Percentiles rank a stretch among this genome's conserved stretches.
Evolutionary conservation across 2,329 filamentous ascomycete genomes (phyloP).

Genomic region (Berkeleyomyces rouxiae): DNA sequence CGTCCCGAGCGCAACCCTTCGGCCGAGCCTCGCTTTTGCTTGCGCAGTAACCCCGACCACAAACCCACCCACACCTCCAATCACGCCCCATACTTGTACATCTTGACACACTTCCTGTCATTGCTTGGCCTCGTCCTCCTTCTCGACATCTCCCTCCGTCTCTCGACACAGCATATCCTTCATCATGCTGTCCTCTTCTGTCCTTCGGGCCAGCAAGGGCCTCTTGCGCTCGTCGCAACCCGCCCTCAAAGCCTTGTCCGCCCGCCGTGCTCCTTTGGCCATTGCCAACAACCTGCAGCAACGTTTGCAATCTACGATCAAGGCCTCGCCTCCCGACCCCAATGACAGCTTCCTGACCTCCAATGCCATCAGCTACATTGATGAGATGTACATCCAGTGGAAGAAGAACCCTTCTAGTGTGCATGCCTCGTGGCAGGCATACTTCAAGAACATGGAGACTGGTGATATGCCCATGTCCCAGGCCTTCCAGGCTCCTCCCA

Average conservation of each 20-base stretch:
- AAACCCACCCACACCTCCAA: background rate
- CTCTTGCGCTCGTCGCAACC: slow-evolving; percentile 36
- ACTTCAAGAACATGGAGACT: slow-evolving; percentile 98
- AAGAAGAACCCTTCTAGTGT: slow-evolving; percentile 85
- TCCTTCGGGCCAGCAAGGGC: slow-evolving; percentile 37
- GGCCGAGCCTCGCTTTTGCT: slow-evolving; percentile 11
- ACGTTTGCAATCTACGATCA: slow-evolving; percentile 34
- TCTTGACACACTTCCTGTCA: background rate
- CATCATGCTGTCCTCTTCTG: slow-evolving; percentile 13
- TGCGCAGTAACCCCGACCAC: slow-evolving; percentile 9
- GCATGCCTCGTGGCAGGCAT: slow-evolving; percentile 96
- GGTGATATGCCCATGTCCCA: slow-evolving; percentile 96
- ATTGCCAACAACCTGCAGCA: slow-evolving; percentile 25
- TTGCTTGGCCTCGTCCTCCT: background rate
- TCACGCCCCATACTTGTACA: background rate
- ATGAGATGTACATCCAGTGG: slow-evolving; percentile 99
- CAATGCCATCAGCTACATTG: slow-evolving; percentile 96
- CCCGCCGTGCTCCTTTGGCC: slow-evolving; percentile 32
- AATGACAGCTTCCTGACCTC: slow-evolving; percentile 95
- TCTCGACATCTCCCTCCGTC: background rate
- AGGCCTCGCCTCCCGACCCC: slow-evolving; percentile 48
- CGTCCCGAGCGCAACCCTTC: slow-evolving; percentile 10
- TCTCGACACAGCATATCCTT: background rate
- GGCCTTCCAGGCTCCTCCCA: slow-evolving; percentile 91
- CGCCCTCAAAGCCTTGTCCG: slow-evolving; percentile 29